phyloP scores from a whole-genome alignment of 2,329 filamentous ascomycete species.

The Thermothelomyces thermophilus region DNA sequence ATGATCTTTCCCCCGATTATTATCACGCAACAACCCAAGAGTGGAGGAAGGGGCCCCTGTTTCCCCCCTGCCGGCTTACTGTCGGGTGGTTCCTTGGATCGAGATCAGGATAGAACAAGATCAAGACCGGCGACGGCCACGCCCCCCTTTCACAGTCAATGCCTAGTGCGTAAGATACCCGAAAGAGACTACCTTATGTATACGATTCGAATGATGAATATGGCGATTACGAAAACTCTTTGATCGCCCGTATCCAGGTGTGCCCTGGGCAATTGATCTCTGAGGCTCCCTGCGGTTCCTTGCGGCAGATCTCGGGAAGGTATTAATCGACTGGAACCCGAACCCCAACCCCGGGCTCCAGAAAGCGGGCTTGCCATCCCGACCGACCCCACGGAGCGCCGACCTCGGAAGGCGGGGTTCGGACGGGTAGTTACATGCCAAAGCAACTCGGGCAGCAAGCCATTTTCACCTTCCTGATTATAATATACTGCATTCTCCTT shows the following conservation, averaged over 20 bases:
- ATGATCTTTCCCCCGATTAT: too few relatives aligned
- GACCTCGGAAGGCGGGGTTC: constrained; percentile 35
- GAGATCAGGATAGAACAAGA: constrained; percentile 2
- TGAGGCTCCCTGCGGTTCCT: not conserved
- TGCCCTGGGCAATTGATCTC: not conserved
- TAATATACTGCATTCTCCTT: too few relatives aligned
- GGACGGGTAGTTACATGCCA: constrained; percentile 1
- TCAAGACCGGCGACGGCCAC: constrained; percentile 8
- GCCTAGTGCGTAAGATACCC: constrained; percentile 29
- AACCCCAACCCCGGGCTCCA: constrained; percentile 6
- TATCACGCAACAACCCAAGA: not conserved
- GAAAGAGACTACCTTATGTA: constrained; percentile 1
- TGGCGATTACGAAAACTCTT: not conserved
- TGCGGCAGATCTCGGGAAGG: constrained; percentile 11
- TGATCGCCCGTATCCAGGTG: too few relatives aligned
- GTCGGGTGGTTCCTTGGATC: not conserved
- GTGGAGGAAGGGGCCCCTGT: not conserved
- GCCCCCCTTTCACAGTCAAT: constrained; percentile 11
- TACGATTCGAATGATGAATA: constrained; percentile 18
- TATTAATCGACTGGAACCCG: not conserved
- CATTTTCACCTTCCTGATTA: not conserved
- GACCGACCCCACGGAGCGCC: constrained; percentile 23
- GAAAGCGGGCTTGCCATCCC: constrained; percentile 9
- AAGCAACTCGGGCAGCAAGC: not conserved
- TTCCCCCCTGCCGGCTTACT: not conserved